Evolutionary conservation across 805 yeast genomes (phyloP), one percentile per base, ranked within the genome.

Genomic region (Yarrowia sp.): DNA sequence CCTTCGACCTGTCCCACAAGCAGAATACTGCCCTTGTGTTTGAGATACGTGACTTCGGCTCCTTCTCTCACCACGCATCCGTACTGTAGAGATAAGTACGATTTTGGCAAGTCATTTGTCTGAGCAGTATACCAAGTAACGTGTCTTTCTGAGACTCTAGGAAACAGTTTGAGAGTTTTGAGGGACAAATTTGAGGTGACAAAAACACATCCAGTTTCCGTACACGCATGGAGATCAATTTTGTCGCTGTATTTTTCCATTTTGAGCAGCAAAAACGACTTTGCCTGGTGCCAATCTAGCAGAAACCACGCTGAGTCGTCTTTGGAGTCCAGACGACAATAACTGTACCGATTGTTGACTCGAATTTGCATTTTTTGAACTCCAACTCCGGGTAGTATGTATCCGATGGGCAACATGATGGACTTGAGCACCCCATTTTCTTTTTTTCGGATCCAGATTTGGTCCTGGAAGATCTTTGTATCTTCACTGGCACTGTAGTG

Each of bases 241-340:
- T 26, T 38, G 35, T 54, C 61, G 35, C 61, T 54, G 46, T 54
- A 54, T 24, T 54, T 54, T 26, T 54, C 46, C 2, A 46, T 54
- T 26, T 54, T 54, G 26, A 54, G 38, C 26, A 54, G 36, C 33
- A 36, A 24, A 24, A 54, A 38, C 4, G 61, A 54, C 33, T 36
- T 38, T 11, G 61, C 44, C 14, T 4, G 35, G 12, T 17, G 36
- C 61, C 61, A 54, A 10, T 54, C 61, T 2, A 54, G 46, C 44
- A 54, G 24, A 38, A 54, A 54, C 61, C 61, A 54, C 10, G 61
- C 61, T 3, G 61, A 54, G 35, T 54, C 61, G n/a, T 33, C 46
- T 4, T 26, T 26, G 26, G 46, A 36, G 19, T 54, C 61, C 26
- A 54, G 24, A 0, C 61, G 46, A 12, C 22, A n/a, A 17, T 54